Evolutionary conservation across 1,139 yeast species (phyloP).

Genomic region (Keqinozyma sinolaborantium): DNA sequence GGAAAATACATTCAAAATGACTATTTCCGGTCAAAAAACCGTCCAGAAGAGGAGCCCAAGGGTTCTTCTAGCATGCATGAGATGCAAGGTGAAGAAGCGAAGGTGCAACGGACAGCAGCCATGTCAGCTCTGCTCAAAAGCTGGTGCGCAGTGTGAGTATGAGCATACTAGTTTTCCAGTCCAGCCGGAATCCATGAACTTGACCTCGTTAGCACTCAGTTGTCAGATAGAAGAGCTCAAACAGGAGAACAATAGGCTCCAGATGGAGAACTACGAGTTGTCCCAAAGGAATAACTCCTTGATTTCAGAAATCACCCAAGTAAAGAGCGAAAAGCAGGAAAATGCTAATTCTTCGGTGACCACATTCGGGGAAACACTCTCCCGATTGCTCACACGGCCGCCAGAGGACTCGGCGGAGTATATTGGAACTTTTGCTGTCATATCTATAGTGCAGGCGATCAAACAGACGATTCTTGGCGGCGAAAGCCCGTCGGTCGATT

Average conservation of each 20-base stretch:
- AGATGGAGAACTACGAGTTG: neutral
- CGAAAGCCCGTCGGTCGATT: constrained; percentile 2
- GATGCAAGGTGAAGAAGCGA: neutral
- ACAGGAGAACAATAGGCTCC: neutral
- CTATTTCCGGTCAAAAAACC: too few relatives aligned
- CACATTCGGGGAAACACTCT: neutral
- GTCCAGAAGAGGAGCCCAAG: neutral
- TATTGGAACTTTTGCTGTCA: constrained; percentile 13
- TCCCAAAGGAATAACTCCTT: neutral
- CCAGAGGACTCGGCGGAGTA: constrained; percentile 9
- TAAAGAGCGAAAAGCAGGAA: neutral
- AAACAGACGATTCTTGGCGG: constrained; percentile 7
- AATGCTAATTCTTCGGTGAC: neutral
- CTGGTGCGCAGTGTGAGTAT: neutral
- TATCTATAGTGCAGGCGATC: constrained; percentile 12
- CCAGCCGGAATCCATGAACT: neutral
- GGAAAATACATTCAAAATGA: neutral
- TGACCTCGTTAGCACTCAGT: neutral
- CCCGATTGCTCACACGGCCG: neutral
- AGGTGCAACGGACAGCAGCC: neutral
- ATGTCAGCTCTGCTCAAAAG: neutral
- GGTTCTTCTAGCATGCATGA: neutral
- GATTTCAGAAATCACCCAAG: too few relatives aligned
- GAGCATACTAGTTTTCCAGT: neutral
- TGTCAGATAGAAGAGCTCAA: neutral